Evolutionary conservation across 495 filamentous ascomycete species (phyloP).

Genomic region (Aspergillus coremiiformis): DNA sequence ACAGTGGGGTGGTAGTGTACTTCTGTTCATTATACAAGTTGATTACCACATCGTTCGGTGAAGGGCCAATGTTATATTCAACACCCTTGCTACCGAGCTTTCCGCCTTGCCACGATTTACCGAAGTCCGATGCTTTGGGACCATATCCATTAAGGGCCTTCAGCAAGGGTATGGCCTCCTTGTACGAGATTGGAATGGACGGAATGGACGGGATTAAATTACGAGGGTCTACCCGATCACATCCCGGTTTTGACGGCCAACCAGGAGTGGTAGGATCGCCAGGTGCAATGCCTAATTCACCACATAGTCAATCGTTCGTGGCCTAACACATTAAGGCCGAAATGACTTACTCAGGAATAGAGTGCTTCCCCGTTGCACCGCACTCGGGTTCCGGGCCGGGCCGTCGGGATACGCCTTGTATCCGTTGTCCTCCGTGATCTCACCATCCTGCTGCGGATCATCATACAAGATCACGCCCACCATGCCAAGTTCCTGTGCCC

Average conservation of each 20-base stretch:
- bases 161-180: conserved; percentile 76
- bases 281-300: conserved; percentile 46
- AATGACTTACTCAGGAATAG: conserved; percentile 63
- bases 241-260: conserved; percentile 87
- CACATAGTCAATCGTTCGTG: background rate
- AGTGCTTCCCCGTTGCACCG: conserved; percentile 85
- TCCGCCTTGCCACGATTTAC: conserved; percentile 60
- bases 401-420: conserved; percentile 76
- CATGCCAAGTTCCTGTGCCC: conserved; percentile 88
- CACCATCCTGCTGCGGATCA: conserved; percentile 85
- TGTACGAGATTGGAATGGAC: conserved; percentile 85
- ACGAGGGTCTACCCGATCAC: conserved; percentile 64
- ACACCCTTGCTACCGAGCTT: conserved; percentile 78
- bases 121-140: conserved; percentile 68
- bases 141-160: conserved; percentile 86
- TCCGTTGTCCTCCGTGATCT: conserved; percentile 73
- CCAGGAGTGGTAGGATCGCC: conserved; percentile 83
- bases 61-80: conserved; percentile 85
- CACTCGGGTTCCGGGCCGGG: conserved; percentile 78
- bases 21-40: conserved; percentile 85
- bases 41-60: conserved; percentile 64
- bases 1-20: conserved; percentile 80
- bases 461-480: conserved; percentile 76
- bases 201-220: conserved; percentile 73
- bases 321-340: background rate